These are phyloP conservation scores for Lanmaoa rubissima DNA, from an alignment of 768 basidiomycete genomes.

Conservation along the genomic window DNA sequence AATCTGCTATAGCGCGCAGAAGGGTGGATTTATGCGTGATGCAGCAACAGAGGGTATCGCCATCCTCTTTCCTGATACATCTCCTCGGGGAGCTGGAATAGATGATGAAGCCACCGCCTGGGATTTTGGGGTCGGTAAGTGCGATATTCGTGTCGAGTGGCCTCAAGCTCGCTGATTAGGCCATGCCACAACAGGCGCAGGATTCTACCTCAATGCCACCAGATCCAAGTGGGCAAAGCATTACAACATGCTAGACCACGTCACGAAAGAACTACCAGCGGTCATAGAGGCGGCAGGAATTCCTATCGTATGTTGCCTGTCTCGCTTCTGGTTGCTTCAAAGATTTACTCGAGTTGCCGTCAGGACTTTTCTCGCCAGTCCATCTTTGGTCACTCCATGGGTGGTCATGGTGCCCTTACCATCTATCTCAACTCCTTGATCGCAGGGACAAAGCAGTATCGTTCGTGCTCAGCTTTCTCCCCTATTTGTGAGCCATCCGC, in stretches of 20 bases:
- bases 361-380: conserved; percentile 84
- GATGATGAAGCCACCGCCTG: conserved; percentile 78
- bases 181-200: conserved; percentile 53
- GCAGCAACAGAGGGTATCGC: conserved; percentile 87
- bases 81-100: conserved; percentile 87
- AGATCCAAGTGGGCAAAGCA: conserved; percentile 64
- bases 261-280: conserved; percentile 81
- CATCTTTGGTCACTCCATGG: conserved; percentile 97
- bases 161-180: conserved; percentile 1
- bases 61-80: conserved; percentile 90
- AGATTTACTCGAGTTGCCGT: background rate
- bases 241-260: conserved; percentile 88
- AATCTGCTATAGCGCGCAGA: conserved; percentile 64
- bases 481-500: conserved; percentile 84
- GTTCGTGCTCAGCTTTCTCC: conserved; percentile 87
- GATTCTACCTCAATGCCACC: conserved; percentile 95
- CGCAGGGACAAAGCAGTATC: conserved; percentile 60
- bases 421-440: conserved; percentile 74
- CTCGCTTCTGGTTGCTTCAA: background rate
- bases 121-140: conserved; percentile 84
- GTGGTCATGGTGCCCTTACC: conserved; percentile 92
- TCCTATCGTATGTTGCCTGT: conserved; percentile 60
- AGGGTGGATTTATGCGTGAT: conserved; percentile 87
- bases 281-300: conserved; percentile 71
- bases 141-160: background rate